These are phyloP conservation scores for Solanum piurae DNA, from an alignment of 257 asterid genomes.

Conservation along the genomic window DNA sequence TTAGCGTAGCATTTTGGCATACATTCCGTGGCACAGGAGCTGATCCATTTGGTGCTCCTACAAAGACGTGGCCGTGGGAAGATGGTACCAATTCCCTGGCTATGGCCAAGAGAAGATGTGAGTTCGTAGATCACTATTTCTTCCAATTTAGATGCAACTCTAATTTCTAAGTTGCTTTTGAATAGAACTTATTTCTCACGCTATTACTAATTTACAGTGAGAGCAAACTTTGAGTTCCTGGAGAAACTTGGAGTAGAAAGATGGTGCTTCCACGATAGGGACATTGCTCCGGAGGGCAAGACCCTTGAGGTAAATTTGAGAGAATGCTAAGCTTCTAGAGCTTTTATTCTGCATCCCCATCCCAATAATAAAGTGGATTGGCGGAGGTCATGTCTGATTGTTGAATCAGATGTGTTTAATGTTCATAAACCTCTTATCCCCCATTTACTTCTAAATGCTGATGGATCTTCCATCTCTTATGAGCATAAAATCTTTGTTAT, in stretches of 20 bases:
- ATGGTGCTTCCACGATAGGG: conserved; percentile 98
- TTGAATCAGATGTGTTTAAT: not conserved
- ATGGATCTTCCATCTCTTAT: not conserved
- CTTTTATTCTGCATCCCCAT: not conserved
- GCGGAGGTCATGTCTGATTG: not conserved
- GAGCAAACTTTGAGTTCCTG: conserved; percentile 87
- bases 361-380: not conserved
- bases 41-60: conserved; percentile 93
- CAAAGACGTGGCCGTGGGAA: conserved; percentile 99
- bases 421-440: not conserved
- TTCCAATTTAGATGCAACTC: not conserved
- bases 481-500: not conserved
- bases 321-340: not conserved
- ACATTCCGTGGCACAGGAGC: conserved; percentile 97
- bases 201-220: conserved; percentile 50
- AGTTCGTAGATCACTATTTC: not conserved
- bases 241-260: conserved; percentile 82
- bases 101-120: conserved; percentile 95
- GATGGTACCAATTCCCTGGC: conserved; percentile 91
- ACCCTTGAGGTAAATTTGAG: conserved; percentile 58
- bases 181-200: not conserved
- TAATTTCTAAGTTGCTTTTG: not conserved
- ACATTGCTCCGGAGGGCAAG: conserved; percentile 92
- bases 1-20: conserved; percentile 98
- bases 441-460: not conserved